Conservation (phyloP, 2,329 filamentous ascomycete species). For the Grosmannia serpens region DNA sequence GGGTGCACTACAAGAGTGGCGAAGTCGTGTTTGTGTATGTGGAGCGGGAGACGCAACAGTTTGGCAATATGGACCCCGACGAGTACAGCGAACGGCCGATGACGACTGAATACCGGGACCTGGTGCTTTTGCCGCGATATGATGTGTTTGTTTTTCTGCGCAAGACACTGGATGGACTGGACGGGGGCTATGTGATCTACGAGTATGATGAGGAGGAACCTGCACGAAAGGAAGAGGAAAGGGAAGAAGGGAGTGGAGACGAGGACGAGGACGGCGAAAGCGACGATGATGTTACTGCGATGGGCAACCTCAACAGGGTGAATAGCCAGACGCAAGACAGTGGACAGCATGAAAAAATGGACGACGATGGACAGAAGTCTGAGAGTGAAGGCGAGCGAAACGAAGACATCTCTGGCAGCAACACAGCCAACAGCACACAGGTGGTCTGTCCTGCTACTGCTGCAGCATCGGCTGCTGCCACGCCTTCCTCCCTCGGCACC, state of each 20-base stretch:
- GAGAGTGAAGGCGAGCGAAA: neutral
- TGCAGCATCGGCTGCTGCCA: neutral
- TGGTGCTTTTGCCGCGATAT: constrained; percentile 3
- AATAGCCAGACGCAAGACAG: neutral
- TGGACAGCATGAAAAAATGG: neutral
- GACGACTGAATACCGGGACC: neutral
- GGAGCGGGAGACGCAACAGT: constrained; percentile 7
- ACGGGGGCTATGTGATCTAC: constrained; percentile 1
- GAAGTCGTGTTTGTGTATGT: constrained; percentile 7
- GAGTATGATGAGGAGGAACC: constrained; percentile 3
- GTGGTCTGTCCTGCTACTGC: neutral
- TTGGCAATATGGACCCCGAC: constrained; percentile 5
- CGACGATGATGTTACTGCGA: neutral
- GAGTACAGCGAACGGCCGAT: constrained; percentile 4
- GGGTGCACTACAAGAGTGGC: neutral
- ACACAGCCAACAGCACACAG: neutral
- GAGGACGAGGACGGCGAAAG: neutral
- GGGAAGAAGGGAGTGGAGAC: neutral
- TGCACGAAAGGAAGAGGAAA: neutral
- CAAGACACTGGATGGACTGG: neutral
- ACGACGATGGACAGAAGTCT: neutral
- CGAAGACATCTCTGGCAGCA: neutral
- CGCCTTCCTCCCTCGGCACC: neutral
- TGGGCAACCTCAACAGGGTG: neutral
- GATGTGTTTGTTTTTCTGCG: constrained; percentile 10